Base-by-base conservation (phyloP, 2,329 filamentous ascomycete species). In the Fusarium udum region DNA sequence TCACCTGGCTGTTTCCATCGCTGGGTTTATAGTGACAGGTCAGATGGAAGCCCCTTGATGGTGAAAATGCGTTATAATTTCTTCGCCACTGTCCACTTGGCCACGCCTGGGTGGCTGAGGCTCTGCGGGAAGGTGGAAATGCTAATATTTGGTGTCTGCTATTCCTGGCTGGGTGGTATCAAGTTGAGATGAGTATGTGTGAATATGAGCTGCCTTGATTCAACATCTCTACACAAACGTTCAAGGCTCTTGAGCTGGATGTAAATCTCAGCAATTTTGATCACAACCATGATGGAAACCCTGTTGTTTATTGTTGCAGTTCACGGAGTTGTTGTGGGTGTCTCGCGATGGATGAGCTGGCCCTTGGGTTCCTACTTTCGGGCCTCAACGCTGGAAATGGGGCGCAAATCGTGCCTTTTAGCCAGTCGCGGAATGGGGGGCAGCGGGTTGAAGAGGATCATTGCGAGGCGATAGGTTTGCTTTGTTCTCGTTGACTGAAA, bases 351-450 rank as follows among this genome's bases (percentile, higher is more conserved):
- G 71, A 64, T 73, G 71, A 64, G 67, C 28, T 73, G 71, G 58
- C 67, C 52, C 43, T 58, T 61, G 32, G 67, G 67, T 61, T 56
- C 37, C 32, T 52, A 37, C 37, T 61, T 71, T 74, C 71, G 71
- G 71, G 71, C 71, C 71, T 73, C 71, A 74, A 73, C 71, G 59
- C 67, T 67, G 45, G 51, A 49, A 72, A 73, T 61, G 71, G 71
- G 71, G 71, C 71, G 59, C 66, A 57, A 64, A 61, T 68, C 61
- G 57, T 53, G 22, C 46, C 46, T 40, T 34, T 55, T 67, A 67
- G 67, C 71, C 71, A 73, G 71, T 73, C 71, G 62, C 58, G 45
- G 67, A 64, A 71, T 63, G 71, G 71, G 59, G 67, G 70, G 71
- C 67, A 48, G 55, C 71, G 58, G 71, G 57, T 74, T 73, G 65